Evolutionary conservation across 495 filamentous ascomycete species (phyloP).

Genomic region (Trichoderma parareesei): DNA sequence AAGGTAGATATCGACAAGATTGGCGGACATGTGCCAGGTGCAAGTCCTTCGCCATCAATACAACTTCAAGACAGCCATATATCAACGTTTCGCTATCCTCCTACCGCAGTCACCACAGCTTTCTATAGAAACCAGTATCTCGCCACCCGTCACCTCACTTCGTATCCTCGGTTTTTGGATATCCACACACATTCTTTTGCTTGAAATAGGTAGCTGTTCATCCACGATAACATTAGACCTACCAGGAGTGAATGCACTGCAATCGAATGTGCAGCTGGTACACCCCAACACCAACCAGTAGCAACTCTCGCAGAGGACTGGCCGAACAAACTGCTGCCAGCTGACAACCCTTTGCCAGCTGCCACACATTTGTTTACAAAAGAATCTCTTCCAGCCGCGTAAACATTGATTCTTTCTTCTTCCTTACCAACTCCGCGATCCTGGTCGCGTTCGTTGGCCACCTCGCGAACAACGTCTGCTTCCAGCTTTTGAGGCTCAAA

Average conservation of each 20-base stretch:
- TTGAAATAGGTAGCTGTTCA: not conserved
- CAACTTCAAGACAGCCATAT: not conserved
- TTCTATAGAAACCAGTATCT: not conserved
- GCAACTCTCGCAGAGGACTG: not conserved
- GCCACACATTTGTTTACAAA: not conserved
- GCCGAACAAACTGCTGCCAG: not conserved
- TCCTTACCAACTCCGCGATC: not conserved
- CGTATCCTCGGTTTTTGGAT: not conserved
- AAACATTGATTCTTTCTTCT: not conserved
- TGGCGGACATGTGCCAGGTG: too few species aligned
- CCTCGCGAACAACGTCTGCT: not conserved
- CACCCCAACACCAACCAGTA: not conserved
- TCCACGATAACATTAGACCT: not conserved
- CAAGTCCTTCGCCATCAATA: not conserved
- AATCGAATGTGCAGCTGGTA: not conserved
- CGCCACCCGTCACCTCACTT: not conserved
- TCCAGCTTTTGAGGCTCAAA: not conserved
- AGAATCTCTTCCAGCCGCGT: not conserved
- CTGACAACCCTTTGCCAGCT: not conserved
- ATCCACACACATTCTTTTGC: not conserved
- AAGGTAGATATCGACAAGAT: too few species aligned
- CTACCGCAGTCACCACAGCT: not conserved
- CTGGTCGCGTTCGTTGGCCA: not conserved
- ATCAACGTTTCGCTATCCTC: not conserved
- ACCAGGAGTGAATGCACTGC: not conserved